Conservation (phyloP, 2,329 filamentous ascomycete species). For the Zasmidium citrigriseum region DNA sequence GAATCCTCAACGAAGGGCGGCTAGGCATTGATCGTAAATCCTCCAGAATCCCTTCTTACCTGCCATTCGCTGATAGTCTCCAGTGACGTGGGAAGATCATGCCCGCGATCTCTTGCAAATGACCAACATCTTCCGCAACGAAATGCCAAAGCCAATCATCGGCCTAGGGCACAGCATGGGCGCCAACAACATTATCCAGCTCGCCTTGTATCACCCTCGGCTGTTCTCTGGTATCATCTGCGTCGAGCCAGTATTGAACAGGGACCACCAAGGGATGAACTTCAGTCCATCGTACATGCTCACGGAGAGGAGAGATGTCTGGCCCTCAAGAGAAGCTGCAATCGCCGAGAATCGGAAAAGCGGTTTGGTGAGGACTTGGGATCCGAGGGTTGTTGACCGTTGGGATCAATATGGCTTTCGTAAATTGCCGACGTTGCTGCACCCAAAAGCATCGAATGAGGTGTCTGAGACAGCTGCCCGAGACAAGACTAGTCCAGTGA, state of each 20-base stretch:
- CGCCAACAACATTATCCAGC: constrained; percentile 66
- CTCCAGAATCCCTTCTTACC: background rate
- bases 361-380: constrained; percentile 77
- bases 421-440: constrained; percentile 63
- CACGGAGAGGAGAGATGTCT: constrained; percentile 70
- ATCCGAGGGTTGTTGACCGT: constrained; percentile 67
- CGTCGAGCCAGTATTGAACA: constrained; percentile 73
- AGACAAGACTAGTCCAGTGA: constrained; percentile 49
- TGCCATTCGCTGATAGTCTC: background rate
- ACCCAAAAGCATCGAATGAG: constrained; percentile 38
- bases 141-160: constrained; percentile 76
- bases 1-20: constrained; percentile 18
- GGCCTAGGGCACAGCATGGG: constrained; percentile 87
- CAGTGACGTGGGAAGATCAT: constrained; percentile 71
- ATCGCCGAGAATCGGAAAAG: constrained; percentile 63
- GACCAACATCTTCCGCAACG: constrained; percentile 73
- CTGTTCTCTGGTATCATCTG: constrained; percentile 56
- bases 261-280: constrained; percentile 32
- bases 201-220: constrained; percentile 75
- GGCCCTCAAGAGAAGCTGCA: constrained; percentile 73
- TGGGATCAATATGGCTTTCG: constrained; percentile 71
- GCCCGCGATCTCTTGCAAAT: constrained; percentile 78
- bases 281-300: constrained; percentile 58
- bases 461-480: background rate
- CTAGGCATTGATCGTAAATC: constrained; percentile 16